These are phyloP conservation scores for Pedinophyceae sp. DNA, from an alignment of 139 green algal species.

Conservation along the genomic window DNA sequence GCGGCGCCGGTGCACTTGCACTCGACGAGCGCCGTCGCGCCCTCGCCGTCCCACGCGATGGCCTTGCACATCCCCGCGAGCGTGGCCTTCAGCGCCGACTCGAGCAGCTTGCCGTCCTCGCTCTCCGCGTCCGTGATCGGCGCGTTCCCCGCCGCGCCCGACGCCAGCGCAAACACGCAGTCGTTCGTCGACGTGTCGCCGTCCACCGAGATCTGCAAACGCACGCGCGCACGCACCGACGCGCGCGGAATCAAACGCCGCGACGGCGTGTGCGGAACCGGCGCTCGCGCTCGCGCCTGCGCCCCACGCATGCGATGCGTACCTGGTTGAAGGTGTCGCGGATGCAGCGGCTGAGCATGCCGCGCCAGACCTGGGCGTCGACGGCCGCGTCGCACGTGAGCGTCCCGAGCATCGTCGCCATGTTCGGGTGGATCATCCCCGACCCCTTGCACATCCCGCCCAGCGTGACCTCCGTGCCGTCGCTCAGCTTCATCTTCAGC, in stretches of 20 bases:
- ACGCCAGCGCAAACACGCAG: constrained; percentile 62
- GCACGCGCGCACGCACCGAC: constrained; percentile 1
- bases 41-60: constrained; percentile 97
- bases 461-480: not conserved
- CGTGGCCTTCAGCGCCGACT: constrained; percentile 8
- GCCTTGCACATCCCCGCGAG: constrained; percentile 75
- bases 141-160: constrained; percentile 30
- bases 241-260: too few species aligned
- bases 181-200: constrained; percentile 84
- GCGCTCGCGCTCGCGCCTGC: too few species aligned
- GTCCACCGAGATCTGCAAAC: constrained; percentile 56
- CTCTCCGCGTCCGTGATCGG: constrained; percentile 31
- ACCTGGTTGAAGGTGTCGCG: constrained; percentile 67
- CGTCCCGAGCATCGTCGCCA: constrained; percentile 95
- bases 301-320: constrained; percentile 1
- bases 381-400: constrained; percentile 89
- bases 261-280: too few species aligned
- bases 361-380: constrained; percentile 44
- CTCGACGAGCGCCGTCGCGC: constrained; percentile 89
- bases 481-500: constrained; percentile 37
- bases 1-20: constrained; percentile 39
- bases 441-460: constrained; percentile 27
- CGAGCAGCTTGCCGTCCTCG: not conserved
- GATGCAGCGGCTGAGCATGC: constrained; percentile 47
- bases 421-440: constrained; percentile 99